These are phyloP conservation scores for Tetragonia tetragonoides DNA, from an alignment of 148 eudicot species.

Conservation along the genomic window DNA sequence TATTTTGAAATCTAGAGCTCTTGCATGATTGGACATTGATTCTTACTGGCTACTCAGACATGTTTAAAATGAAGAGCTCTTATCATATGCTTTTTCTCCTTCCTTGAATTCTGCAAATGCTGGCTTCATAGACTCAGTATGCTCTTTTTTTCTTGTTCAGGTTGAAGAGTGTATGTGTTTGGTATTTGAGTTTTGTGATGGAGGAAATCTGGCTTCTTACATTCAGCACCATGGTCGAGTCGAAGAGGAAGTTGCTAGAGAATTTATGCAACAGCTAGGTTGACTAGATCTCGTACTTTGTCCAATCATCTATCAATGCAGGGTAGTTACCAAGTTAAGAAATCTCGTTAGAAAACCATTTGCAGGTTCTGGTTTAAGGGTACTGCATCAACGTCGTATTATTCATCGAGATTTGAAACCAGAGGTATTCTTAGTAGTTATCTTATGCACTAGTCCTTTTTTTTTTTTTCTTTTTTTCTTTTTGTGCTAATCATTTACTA, in stretches of 20 bases:
- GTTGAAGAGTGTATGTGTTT: constrained; percentile 35
- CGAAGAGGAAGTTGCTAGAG: constrained; percentile 36
- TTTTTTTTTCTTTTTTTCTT: background rate
- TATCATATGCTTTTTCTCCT: background rate
- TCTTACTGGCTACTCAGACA: no score
- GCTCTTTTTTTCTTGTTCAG: constrained; percentile 22
- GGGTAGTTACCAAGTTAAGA: background rate
- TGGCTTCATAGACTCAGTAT: background rate
- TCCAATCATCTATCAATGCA: background rate
- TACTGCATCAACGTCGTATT: constrained; percentile 33
- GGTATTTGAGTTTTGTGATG: constrained; percentile 51
- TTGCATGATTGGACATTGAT: no score
- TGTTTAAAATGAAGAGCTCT: no score
- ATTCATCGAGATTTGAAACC: constrained; percentile 53
- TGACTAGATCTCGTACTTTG: background rate
- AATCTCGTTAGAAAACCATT: background rate
- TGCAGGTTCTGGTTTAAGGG: constrained; percentile 50
- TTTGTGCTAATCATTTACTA: background rate
- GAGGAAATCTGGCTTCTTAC: constrained; percentile 48
- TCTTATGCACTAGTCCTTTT: background rate
- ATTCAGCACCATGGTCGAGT: constrained; percentile 41
- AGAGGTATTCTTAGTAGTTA: constrained; percentile 29
- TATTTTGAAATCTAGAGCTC: no score
- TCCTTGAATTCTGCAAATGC: background rate
- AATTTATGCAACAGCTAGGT: constrained; percentile 48